These are phyloP conservation scores for Chenopodium berlandieri DNA, from an alignment of 148 eudicot genomes.

Conservation along the genomic window DNA sequence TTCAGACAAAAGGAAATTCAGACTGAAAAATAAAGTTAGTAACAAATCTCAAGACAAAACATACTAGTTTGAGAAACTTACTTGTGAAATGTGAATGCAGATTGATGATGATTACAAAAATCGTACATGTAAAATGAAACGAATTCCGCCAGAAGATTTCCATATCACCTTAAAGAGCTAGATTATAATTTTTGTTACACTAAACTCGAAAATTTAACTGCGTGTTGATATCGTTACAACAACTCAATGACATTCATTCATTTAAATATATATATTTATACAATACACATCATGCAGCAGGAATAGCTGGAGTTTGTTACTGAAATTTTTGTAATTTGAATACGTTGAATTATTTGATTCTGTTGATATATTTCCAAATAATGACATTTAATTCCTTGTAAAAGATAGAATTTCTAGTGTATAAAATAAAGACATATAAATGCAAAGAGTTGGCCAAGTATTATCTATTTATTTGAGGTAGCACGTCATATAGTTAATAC, in stretches of 20 bases:
- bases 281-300: too few species aligned
- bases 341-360: background rate
- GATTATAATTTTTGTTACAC: too few species aligned
- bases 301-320: too few species aligned
- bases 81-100: background rate
- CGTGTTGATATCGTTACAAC: too few species aligned
- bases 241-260: background rate
- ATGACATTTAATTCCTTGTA: background rate
- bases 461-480: background rate
- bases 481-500: background rate
- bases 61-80: background rate
- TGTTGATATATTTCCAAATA: background rate
- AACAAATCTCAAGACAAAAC: too few species aligned
- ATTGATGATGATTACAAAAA: background rate
- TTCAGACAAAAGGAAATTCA: too few species aligned
- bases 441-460: too few species aligned
- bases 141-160: background rate
- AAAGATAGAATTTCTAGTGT: background rate
- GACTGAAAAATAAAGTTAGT: too few species aligned
- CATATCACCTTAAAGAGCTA: background rate
- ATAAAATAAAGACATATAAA: too few species aligned
- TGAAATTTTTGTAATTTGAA: too few species aligned
- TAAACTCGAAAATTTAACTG: too few species aligned
- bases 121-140: background rate
- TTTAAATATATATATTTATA: too few species aligned